phyloP scores from a whole-genome alignment of 805 yeast species.

The Teunomyces pallodes region DNA sequence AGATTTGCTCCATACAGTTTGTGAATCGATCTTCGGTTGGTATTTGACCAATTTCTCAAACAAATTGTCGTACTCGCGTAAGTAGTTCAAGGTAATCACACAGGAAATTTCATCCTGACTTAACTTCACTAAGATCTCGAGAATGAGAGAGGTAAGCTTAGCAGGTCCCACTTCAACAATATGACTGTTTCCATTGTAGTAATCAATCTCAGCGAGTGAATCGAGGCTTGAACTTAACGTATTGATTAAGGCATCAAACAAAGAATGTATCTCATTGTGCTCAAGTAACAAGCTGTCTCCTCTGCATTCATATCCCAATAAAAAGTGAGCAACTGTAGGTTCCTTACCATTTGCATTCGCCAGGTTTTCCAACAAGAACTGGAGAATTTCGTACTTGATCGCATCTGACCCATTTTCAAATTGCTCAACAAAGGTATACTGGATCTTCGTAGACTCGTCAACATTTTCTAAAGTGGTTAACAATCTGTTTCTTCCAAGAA shows the following conservation, averaged over 20 bases:
- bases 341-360: constrained; percentile 32
- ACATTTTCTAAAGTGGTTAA: constrained; percentile 70
- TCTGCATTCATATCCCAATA: constrained; percentile 66
- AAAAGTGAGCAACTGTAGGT: constrained; percentile 65
- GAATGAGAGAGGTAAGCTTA: constrained; percentile 52
- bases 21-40: constrained; percentile 53
- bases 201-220: constrained; percentile 37
- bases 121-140: constrained; percentile 63
- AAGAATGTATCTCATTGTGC: constrained; percentile 47
- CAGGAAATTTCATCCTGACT: constrained; percentile 58
- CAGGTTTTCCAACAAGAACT: constrained; percentile 54
- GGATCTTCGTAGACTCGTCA: constrained; percentile 74
- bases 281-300: constrained; percentile 44
- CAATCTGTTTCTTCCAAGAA: constrained; percentile 55
- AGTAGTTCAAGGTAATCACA: constrained; percentile 44
- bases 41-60: constrained; percentile 49
- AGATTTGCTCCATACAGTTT: constrained; percentile 54
- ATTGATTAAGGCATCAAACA: constrained; percentile 52
- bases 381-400: constrained; percentile 57
- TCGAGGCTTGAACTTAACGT: constrained; percentile 49
- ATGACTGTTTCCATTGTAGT: constrained; percentile 27
- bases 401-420: constrained; percentile 36
- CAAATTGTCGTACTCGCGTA: constrained; percentile 50
- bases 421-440: constrained; percentile 70
- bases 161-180: constrained; percentile 52